Base-by-base conservation (phyloP, 257 asterid species). In the Lantana camara region DNA sequence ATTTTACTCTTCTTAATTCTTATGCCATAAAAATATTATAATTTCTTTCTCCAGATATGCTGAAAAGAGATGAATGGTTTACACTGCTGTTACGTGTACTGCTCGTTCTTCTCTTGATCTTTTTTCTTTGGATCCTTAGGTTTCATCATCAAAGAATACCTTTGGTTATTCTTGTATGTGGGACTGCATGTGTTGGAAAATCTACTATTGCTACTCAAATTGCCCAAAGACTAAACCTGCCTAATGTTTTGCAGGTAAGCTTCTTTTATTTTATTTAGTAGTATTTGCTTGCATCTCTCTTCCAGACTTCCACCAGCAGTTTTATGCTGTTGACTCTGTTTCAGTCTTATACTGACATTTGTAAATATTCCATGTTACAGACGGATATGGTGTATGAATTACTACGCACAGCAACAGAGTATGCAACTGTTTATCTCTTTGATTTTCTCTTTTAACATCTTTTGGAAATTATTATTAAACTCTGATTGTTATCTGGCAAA, bases 61-160 rank as follows among this genome's bases (percentile, higher is more conserved):
- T 48, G 15, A 65, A 8, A n/a, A 23, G 55, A 63, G 29, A 57
- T 70, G 58, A 27, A 37, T 5, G 65, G 57, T 34, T 73, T 50
- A 70, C 66, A 15, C 68, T 74, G 50, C 24, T 67, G 27, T 46
- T 45, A 45, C 8, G 3, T 38, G 9, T 63, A 42, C 60, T 40
- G 21, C 57, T 62, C 38, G 21, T 51, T 40, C 51, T 32, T 65
- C 60, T 75, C 41, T 63, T 23, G 23, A 10, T 21, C 30, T 54
- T 13, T 64, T 60, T 73, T 68, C 66, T 16, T 45, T 21, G n/a
- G 58, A 24, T 74, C 32, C 66, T 64, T 77, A 94, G 99, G 72
- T 90, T 94, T 81, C 99, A 94, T 66, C 98, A 94, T 80, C 95
- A 83, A 77, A 85, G 99, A 77, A 96, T 94, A 57, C 99, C 99